A percentile compares a stretch with the other conserved stretches of the same genome.
phyloP scores from a whole-genome alignment of 768 basidiomycete species.

The Lactifluus subvellereus region DNA sequence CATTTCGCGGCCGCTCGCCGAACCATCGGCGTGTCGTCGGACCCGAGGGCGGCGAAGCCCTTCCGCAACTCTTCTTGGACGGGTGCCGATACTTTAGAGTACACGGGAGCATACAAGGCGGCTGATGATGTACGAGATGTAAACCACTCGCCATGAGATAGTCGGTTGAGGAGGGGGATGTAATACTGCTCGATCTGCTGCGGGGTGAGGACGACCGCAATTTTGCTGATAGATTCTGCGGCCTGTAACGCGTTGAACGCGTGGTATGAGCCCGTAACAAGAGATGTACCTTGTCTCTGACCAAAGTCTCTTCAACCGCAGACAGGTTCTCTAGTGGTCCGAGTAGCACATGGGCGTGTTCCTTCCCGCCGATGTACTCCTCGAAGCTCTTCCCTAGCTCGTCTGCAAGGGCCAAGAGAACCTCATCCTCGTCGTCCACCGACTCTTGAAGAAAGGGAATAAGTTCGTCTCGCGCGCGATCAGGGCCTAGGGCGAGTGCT shows the following conservation, averaged over 20 bases:
- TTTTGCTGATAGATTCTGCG: slow-evolving; percentile 90
- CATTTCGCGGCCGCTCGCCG: slow-evolving; percentile 93
- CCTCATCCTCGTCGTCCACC: slow-evolving; percentile 99
- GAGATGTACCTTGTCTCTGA: slow-evolving; percentile 82
- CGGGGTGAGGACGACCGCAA: slow-evolving; percentile 70
- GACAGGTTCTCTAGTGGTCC: slow-evolving; percentile 94
- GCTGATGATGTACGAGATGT: slow-evolving; percentile 95
- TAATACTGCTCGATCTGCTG: slow-evolving; percentile 83
- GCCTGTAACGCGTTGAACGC: slow-evolving; percentile 48
- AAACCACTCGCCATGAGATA: slow-evolving; percentile 97
- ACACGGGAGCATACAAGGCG: slow-evolving; percentile 87
- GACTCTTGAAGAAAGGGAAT: slow-evolving; percentile 97
- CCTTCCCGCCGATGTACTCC: slow-evolving; percentile 89
- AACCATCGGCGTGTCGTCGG: slow-evolving; percentile 99
- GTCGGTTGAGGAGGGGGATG: slow-evolving; percentile 83
- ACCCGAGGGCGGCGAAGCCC: slow-evolving; percentile 72
- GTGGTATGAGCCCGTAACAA: slow-evolving; percentile 7
- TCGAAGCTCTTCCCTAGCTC: slow-evolving; percentile 90
- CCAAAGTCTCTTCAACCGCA: slow-evolving; percentile 95
- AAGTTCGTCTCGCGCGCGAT: slow-evolving; percentile 92
- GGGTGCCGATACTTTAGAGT: slow-evolving; percentile 64
- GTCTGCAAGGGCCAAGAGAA: slow-evolving; percentile 90
- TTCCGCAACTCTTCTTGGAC: slow-evolving; percentile 86
- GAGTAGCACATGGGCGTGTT: slow-evolving; percentile 79
- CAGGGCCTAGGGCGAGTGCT: slow-evolving; percentile 90